Conservation (phyloP, 345 rosid species). For the Citrus sp. region DNA sequence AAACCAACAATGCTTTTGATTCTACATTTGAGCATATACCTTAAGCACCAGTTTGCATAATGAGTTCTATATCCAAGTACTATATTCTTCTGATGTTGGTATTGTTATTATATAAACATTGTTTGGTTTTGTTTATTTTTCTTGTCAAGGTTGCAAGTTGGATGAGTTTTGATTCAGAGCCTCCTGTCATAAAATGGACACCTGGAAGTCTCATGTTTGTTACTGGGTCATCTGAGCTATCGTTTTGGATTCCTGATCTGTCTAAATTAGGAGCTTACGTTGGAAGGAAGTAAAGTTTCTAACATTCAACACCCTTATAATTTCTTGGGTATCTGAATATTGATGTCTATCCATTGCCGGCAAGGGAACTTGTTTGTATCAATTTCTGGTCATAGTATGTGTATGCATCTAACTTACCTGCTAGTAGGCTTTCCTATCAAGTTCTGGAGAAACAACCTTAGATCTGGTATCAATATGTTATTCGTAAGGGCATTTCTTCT, state of each 20-base stretch:
- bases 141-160: constrained; percentile 73
- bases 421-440: not conserved
- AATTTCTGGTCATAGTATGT: not conserved
- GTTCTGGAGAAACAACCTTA: not conserved
- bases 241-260: constrained; percentile 84
- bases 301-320: not conserved
- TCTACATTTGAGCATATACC: not conserved
- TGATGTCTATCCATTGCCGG: not conserved
- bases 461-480: not conserved
- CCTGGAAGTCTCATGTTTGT: constrained; percentile 96
- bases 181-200: constrained; percentile 87
- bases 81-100: not conserved
- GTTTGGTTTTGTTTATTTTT: not conserved
- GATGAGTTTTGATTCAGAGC: constrained; percentile 68
- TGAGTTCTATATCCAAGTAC: not conserved
- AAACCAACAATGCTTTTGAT: not conserved
- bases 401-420: not conserved
- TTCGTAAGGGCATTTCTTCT: not conserved
- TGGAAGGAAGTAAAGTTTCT: constrained; percentile 50
- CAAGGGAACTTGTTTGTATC: not conserved
- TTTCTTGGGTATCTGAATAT: not conserved
- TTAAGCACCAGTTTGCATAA: not conserved
- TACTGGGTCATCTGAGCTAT: constrained; percentile 81
- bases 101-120: not conserved
- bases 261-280: constrained; percentile 85